phyloP scores from a whole-genome alignment of 176 grass and related monocot genomes.

The Aegilops speltoides region DNA sequence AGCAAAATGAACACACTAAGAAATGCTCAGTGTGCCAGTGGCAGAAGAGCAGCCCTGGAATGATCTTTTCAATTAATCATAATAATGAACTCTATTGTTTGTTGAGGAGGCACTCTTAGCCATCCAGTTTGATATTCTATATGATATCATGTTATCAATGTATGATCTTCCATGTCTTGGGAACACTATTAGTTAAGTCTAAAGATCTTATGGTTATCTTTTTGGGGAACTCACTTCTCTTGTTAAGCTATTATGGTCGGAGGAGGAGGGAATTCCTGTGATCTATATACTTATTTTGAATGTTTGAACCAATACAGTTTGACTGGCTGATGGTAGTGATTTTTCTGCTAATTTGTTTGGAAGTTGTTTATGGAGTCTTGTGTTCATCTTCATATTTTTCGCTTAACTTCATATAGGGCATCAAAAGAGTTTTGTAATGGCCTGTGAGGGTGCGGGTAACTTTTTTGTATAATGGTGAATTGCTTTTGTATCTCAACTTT shows the following conservation, averaged over 20 bases:
- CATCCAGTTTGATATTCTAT: neutral
- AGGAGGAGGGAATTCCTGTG: neutral
- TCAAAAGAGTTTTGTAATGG: neutral
- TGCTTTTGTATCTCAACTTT: slow-evolving; percentile 5
- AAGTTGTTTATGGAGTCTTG: neutral
- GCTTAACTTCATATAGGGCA: neutral
- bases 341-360: slow-evolving; percentile 11
- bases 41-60: too few species aligned
- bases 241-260: neutral
- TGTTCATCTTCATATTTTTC: neutral
- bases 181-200: slow-evolving; percentile 10
- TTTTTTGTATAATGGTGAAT: neutral
- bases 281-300: neutral
- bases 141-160: neutral
- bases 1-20: neutral
- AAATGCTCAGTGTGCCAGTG: neutral
- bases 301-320: neutral
- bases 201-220: neutral
- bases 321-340: neutral
- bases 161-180: slow-evolving; percentile 2
- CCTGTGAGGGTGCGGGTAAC: neutral
- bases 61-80: too few species aligned
- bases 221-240: neutral
- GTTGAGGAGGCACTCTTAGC: neutral
- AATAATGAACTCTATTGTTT: neutral